Evolutionary conservation across 192 early-diverging fungal genomes (phyloP), one percentile per base, ranked within the genome.

Genomic region (Chytriomyces confervae): DNA sequence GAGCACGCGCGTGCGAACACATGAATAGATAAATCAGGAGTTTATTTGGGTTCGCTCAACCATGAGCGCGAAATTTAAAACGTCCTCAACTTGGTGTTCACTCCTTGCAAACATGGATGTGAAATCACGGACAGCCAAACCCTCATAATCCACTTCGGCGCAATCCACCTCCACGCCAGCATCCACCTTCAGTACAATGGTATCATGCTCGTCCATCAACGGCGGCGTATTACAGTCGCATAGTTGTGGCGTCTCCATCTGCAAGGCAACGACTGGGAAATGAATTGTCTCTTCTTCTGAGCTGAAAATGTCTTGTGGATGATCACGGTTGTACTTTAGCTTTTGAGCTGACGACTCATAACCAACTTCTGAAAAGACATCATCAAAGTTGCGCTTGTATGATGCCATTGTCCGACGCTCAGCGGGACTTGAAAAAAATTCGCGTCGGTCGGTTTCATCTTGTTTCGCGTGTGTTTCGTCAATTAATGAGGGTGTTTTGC

Each of bases 111-210:
- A 16, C 18, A 70, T n/a, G 9, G 7, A 10, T 45, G 47, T 24
- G 24, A 70, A 57, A 13, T 70, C 50, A 7, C 50, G 3, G 8
- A 70, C 69, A 27, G 69, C 49, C 23, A 53, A 51, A 11, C 69
- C 69, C n/a, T 57, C 18, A 27, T 70, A 70, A 13, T 20, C 69
- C 18, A 27, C 45, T 29, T 70, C 69, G 18, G 7, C 47, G n/a
- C 36, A 43, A 16, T 70, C 69, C 69, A 57, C 24, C n/a, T 70
- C 69, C 7, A 49, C 51, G 27, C 49, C 50, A 6, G 69, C 49
- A 53, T 70, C 69, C 7, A 70, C 69, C 36, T 53, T 49, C n/a
- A 70, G 27, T 8, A 47, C 16, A 29, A 64, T 29, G 16, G 20
- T 57, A n/a, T 20, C 53, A 57, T 36, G 1, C 36, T 36, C 36